Base-by-base conservation (phyloP, 1,284 basidiomycete species). In the Ceraceosorus guamensis region DNA sequence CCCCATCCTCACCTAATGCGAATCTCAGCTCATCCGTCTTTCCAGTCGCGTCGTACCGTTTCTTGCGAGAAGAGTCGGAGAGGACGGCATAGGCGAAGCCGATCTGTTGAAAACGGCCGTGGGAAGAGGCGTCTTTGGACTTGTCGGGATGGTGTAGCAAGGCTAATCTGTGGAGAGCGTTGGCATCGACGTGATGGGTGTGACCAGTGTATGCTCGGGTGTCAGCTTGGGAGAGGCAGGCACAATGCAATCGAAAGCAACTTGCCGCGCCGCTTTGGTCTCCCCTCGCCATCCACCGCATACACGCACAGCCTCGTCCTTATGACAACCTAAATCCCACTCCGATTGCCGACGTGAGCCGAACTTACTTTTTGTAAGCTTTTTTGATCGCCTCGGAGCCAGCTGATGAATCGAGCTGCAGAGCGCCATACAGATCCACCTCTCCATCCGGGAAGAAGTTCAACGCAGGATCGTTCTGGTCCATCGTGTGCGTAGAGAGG, bases 101-200 rank as follows among this genome's bases (percentile, higher is more conserved):
- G 52, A 76, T 67, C 55, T 70, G 67, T 53, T 76, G 74, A 52
- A 76, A 76, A 30, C 60, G 32, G 55, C 35, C 56, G n/a, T n/a
- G 59, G 39, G 67, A 59, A 6, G 62, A 60, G 41, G 63, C 62
- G 46, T 70, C 60, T 11, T 55, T 58, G 14, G 53, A 41, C 55
- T 76, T 76, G 56, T 76, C 74, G 4, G 74, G 74, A 33, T 76
- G 74, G 45, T 69, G 70, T 33, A 64, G 66, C 50, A 76, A 66
- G 18, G 73, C 73, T n/a, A 69, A 64, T 37, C 65, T 71, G 53
- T 30, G 48, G 47, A 49, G 32, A 5, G 33, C n/a, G 45, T 8
- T 41, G 37, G n/a, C 8, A 8, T 8, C 37, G 37, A 41, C 37
- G 37, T 8, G 37, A 41, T 8, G n/a, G 37, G 8, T 41, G 37